Evolutionary conservation across 2,329 filamentous ascomycete genomes (phyloP).

Genomic region (Pseudocercospora macadamiae): DNA sequence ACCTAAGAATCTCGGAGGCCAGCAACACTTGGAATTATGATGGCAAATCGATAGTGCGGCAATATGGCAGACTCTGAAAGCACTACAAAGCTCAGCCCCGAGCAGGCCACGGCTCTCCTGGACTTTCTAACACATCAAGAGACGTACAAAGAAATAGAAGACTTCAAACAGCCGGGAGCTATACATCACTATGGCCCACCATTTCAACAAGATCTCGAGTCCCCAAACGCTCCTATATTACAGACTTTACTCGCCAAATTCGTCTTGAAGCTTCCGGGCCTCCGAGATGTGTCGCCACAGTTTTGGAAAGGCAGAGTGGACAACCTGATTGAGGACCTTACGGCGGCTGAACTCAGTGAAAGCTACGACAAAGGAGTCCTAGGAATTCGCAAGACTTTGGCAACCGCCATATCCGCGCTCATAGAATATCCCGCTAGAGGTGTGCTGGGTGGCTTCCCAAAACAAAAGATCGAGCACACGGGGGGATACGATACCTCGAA

Average conservation of each 20-base stretch:
- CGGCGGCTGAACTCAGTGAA: conserved; percentile 71
- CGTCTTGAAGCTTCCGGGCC: conserved; percentile 66
- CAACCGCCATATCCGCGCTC: conserved; percentile 70
- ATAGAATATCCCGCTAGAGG: conserved; percentile 71
- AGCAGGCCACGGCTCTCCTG: conserved; percentile 55
- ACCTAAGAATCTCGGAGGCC: too few relatives aligned
- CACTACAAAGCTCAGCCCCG: conserved; percentile 41
- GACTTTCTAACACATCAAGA: conserved; percentile 59
- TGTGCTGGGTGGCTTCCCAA: conserved; percentile 63
- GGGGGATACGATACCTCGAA: conserved; percentile 60
- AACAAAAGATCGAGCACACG: conserved; percentile 35
- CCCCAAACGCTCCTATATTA: conserved; percentile 64
- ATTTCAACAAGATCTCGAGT: conserved; percentile 56
- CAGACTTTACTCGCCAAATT: conserved; percentile 70
- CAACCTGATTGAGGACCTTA: conserved; percentile 63
- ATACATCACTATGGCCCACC: conserved; percentile 72
- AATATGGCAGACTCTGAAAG: conserved; percentile 23
- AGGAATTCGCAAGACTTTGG: conserved; percentile 73
- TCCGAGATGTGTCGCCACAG: conserved; percentile 63
- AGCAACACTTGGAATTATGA: too few relatives aligned
- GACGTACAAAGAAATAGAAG: conserved; percentile 68
- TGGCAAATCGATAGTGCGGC: not conserved
- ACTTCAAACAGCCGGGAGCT: conserved; percentile 67
- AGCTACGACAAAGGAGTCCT: conserved; percentile 79
- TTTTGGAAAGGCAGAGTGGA: conserved; percentile 69